phyloP scores from a whole-genome alignment of 2,329 filamentous ascomycete species.

The Neonectria faginata region DNA sequence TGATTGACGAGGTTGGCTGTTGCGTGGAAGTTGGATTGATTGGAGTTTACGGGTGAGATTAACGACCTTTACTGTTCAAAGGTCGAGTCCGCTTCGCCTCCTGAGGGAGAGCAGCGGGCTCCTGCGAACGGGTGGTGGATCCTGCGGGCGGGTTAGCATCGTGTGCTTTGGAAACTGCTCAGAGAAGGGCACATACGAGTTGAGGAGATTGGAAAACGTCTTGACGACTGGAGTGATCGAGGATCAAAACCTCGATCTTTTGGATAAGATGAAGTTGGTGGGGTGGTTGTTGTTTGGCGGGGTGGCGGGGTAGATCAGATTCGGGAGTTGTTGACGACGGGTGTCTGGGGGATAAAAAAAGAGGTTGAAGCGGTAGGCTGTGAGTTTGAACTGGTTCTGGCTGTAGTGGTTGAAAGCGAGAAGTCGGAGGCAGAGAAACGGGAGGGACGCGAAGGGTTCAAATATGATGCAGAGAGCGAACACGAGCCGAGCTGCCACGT shows the following conservation, averaged over 20 bases:
- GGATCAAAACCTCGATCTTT: constrained; percentile 63
- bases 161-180: constrained; percentile 5
- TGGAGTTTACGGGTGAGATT: constrained; percentile 46
- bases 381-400: constrained; percentile 22
- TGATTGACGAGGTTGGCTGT: constrained; percentile 60
- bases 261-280: constrained; percentile 40
- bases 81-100: constrained; percentile 80
- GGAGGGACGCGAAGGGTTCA: constrained; percentile 29
- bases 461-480: constrained; percentile 23
- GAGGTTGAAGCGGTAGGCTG: constrained; percentile 7
- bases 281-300: constrained; percentile 39
- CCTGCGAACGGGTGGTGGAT: constrained; percentile 96
- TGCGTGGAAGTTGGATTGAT: constrained; percentile 41
- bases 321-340: constrained; percentile 26
- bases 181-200: constrained; percentile 77
- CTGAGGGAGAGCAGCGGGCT: constrained; percentile 92
- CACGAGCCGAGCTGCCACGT: constrained; percentile 21
- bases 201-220: constrained; percentile 98
- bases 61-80: constrained; percentile 65
- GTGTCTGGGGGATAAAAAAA: constrained; percentile 15
- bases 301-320: constrained; percentile 40
- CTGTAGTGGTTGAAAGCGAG: constrained; percentile 24
- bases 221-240: constrained; percentile 79
- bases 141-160: constrained; percentile 61
- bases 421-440: constrained; percentile 10